These are phyloP conservation scores for Geoglossum cookeanum DNA, from an alignment of 2,329 filamentous ascomycete genomes.

Conservation along the genomic window DNA sequence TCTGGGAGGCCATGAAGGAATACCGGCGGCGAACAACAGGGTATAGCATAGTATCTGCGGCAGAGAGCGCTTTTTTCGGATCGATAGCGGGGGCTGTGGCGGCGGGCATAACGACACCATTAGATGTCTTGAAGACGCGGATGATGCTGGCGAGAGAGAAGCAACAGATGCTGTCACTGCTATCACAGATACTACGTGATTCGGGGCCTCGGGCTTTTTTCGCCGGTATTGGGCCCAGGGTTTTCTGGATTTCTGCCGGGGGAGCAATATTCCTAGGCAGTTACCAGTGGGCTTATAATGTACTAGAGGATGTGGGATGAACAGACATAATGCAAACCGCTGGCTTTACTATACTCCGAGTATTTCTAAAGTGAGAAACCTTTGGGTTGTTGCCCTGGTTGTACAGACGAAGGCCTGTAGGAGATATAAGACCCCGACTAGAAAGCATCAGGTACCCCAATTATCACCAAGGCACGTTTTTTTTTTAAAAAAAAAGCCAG, in stretches of 20 bases:
- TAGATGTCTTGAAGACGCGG: slow-evolving; percentile 92
- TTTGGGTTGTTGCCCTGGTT: no score
- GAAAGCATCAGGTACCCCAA: neutral
- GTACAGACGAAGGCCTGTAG: no score
- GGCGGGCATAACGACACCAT: slow-evolving; percentile 72
- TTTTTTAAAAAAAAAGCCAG: neutral
- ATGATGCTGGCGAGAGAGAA: slow-evolving; percentile 73
- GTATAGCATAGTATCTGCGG: slow-evolving; percentile 38
- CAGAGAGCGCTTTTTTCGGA: slow-evolving; percentile 71
- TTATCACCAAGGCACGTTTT: neutral
- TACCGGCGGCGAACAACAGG: slow-evolving; percentile 30
- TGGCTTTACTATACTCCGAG: neutral
- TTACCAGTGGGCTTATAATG: slow-evolving; percentile 14
- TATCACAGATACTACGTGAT: slow-evolving; percentile 43
- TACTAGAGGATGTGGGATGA: slow-evolving; percentile 4
- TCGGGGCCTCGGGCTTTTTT: slow-evolving; percentile 53
- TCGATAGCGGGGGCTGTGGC: slow-evolving; percentile 69
- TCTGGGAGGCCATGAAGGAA: slow-evolving; percentile 85
- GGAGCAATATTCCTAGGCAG: slow-evolving; percentile 72
- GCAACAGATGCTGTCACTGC: slow-evolving; percentile 37
- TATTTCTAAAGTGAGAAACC: no score
- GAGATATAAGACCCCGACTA: no score
- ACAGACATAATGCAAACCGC: neutral
- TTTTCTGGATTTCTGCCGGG: slow-evolving; percentile 88
- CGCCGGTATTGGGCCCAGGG: slow-evolving; percentile 57